Evolutionary conservation across 2,329 filamentous ascomycete species (phyloP).

Genomic region (Colletotrichum australisinense): DNA sequence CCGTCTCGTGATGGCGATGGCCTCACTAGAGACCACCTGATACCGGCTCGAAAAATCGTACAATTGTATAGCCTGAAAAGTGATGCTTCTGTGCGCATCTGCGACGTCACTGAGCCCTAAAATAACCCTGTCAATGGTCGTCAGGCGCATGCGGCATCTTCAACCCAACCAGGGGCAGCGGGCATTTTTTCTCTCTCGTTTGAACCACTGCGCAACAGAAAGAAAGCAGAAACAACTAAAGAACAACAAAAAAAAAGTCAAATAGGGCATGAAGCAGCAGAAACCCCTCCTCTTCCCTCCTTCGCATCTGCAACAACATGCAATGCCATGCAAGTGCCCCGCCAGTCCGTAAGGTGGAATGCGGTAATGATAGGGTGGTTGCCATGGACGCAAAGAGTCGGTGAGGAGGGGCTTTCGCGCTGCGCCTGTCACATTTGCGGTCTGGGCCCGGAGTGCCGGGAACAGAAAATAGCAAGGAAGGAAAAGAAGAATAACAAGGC

Average conservation of each 20-base stretch:
- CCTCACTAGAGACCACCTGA: not conserved
- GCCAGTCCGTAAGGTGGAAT: conserved; percentile 23
- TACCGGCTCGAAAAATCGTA: not conserved
- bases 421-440: conserved; percentile 35
- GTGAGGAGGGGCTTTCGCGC: conserved; percentile 24
- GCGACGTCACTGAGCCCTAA: conserved; percentile 35
- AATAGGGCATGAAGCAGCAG: conserved; percentile 27
- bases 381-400: conserved; percentile 34
- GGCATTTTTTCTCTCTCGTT: not conserved
- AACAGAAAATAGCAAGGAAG: not conserved
- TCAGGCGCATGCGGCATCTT: conserved; percentile 11
- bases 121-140: conserved; percentile 1
- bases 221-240: not conserved
- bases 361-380: conserved; percentile 27
- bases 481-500: conserved; percentile 2
- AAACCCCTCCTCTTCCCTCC: conserved; percentile 20
- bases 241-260: not conserved
- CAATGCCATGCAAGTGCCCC: conserved; percentile 34
- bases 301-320: conserved; percentile 34
- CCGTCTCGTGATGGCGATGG: conserved; percentile 6
- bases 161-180: conserved; percentile 22
- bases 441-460: conserved; percentile 22
- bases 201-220: not conserved
- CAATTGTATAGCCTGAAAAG: not conserved
- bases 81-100: conserved; percentile 22